Base-by-base conservation (phyloP, 306 rosid species). In the Echinosophora koreensis region DNA sequence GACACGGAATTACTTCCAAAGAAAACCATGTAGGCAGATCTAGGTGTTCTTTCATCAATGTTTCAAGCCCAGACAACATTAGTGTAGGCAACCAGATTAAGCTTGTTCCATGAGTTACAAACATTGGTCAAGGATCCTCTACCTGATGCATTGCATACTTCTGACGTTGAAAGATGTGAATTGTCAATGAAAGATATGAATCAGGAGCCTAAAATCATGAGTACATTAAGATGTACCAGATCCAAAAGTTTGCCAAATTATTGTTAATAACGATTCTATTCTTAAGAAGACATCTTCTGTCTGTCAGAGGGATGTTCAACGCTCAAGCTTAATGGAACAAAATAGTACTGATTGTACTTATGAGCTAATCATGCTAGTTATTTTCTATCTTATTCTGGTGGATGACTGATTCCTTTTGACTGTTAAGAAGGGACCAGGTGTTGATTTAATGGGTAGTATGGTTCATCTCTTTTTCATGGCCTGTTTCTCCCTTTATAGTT, bases 271-370 rank as follows among this genome's bases (percentile, higher is more conserved):
- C 52, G 78, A 72, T 60, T 73, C 49, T 41, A 62, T 3, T 76
- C 8, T 13, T 27, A 85, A 38, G 8, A 71, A 74, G 18, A 16
- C 60, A 18, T 38, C 83, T 5, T 55, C 80, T 66, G 72, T 52
- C 17, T 71, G 22, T 34, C 74, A 9, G 27, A 69, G 37, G 59
- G 51, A 71, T 74, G 81, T 10, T 64, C 54, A 60, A 4, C 83
- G 14, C 34, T 80, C 85, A 57, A 76, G 84, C 80, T 74, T 88
- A 41, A 86, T 87, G 91, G 83, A 87, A 71, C 84, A 84, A 37
- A 90, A 87, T 81, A 69, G 41, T 8, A 66, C 88, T 5, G 90
- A 94, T 47, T 62, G 14, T 35, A 47, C 86, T 52, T 69, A 65
- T 2, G 92, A 94, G 97, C 97, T 94, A 80, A 34, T 37, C 22